Conservation (phyloP, 1,139 yeast genomes). For the Williopsis jadinii region DNA sequence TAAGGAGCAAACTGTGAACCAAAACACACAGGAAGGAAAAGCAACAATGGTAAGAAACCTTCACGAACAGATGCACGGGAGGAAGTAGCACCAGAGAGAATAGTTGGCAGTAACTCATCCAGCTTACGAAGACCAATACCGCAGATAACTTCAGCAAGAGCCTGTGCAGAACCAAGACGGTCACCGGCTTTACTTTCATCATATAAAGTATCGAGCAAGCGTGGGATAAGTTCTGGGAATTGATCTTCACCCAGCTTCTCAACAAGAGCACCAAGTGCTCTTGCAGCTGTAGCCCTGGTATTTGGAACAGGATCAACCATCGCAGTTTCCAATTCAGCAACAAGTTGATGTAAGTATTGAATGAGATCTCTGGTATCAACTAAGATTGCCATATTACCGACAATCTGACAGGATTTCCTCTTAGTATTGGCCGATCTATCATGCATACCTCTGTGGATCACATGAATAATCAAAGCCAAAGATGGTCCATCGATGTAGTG, state of each 20-base stretch:
- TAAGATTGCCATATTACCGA: constrained; percentile 95
- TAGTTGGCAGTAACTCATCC: constrained; percentile 80
- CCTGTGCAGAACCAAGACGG: constrained; percentile 96
- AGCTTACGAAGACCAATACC: constrained; percentile 85
- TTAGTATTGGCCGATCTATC: constrained; percentile 90
- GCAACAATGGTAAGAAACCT: constrained; percentile 85
- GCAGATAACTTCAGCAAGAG: constrained; percentile 84
- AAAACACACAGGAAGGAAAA: constrained; percentile 90
- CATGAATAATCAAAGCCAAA: constrained; percentile 88
- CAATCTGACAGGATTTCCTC: constrained; percentile 94
- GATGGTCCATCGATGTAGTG: constrained; percentile 99
- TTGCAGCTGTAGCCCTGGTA: constrained; percentile 94
- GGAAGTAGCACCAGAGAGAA: constrained; percentile 66
- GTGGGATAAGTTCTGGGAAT: constrained; percentile 88
- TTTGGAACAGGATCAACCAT: constrained; percentile 99
- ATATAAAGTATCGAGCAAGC: constrained; percentile 66
- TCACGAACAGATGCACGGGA: constrained; percentile 71
- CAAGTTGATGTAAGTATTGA: constrained; percentile 74
- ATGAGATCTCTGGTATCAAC: constrained; percentile 82
- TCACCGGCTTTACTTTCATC: constrained; percentile 87
- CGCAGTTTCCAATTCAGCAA: constrained; percentile 79
- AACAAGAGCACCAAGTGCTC: constrained; percentile 93
- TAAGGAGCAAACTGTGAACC: constrained; percentile 92
- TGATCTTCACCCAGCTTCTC: constrained; percentile 94
- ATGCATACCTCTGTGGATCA: constrained; percentile 89